Percentiles rank a stretch among this genome's conserved stretches.
phyloP scores from a whole-genome alignment of 1,139 yeast genomes.

The Blastobotrys malaysiensis region DNA sequence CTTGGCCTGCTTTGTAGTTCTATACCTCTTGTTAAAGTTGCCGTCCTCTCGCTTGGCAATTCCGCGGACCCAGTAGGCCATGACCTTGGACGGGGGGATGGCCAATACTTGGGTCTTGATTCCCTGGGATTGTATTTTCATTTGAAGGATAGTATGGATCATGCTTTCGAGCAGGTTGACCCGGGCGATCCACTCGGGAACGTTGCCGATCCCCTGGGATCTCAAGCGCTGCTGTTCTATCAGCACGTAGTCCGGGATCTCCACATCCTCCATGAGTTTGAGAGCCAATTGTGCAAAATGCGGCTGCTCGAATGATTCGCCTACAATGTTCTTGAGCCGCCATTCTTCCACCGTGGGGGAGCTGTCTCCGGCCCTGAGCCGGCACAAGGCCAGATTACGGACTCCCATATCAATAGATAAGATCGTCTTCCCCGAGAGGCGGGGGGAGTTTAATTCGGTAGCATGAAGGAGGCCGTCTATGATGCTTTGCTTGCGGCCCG shows the following conservation, averaged over 20 bases:
- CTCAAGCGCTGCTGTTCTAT: slow-evolving; percentile 55
- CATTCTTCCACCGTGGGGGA: slow-evolving; percentile 38
- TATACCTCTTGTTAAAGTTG: slow-evolving; percentile 12
- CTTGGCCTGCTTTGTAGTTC: slow-evolving; percentile 16
- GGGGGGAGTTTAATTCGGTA: not conserved
- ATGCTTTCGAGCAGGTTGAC: slow-evolving; percentile 51
- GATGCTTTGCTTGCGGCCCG: slow-evolving; percentile 23
- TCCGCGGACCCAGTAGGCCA: slow-evolving; percentile 29
- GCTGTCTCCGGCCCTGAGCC: slow-evolving; percentile 12
- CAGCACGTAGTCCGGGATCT: slow-evolving; percentile 39
- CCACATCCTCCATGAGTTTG: slow-evolving; percentile 14
- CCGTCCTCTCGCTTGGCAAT: slow-evolving; percentile 12
- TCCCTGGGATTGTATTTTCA: slow-evolving; percentile 15
- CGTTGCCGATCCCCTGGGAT: slow-evolving; percentile 40
- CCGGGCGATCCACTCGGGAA: slow-evolving; percentile 47
- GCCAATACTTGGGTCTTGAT: slow-evolving; percentile 16
- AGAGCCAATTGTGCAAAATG: slow-evolving; percentile 24
- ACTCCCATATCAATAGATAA: slow-evolving; percentile 43
- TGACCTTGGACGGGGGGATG: slow-evolving; percentile 27
- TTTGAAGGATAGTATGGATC: slow-evolving; percentile 36
- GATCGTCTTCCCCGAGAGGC: slow-evolving; percentile 15
- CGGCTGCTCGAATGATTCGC: slow-evolving; percentile 26
- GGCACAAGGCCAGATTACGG: slow-evolving; percentile 39
- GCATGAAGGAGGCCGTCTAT: slow-evolving; percentile 12
- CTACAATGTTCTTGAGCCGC: slow-evolving; percentile 40